phyloP scores from a whole-genome alignment of 352 stramenopile species.

The Phytophthora syringae region DNA sequence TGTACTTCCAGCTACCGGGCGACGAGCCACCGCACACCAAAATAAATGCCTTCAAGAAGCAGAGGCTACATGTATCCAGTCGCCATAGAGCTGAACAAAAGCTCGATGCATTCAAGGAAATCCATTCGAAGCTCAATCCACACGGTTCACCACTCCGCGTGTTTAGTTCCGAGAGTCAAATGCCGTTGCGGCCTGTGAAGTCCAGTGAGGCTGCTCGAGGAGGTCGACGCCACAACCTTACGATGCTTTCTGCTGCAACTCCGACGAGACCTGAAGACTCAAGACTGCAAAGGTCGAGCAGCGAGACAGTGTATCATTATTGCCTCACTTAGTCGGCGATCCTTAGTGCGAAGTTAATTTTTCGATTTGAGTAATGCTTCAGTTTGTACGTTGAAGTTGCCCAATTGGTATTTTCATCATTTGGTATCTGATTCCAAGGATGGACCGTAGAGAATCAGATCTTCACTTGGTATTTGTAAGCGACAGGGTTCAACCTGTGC shows the following conservation, averaged over 20 bases:
- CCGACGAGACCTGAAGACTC: too few relatives aligned
- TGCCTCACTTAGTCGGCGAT: too few relatives aligned
- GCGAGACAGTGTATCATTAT: too few relatives aligned
- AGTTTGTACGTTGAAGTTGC: too few relatives aligned
- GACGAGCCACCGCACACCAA: slow-evolving; percentile 27
- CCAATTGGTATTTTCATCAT: too few relatives aligned
- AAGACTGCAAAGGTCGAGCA: too few relatives aligned
- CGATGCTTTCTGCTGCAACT: too few relatives aligned
- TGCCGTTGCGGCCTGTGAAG: slow-evolving; percentile 23
- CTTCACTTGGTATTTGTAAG: slow-evolving; percentile 8
- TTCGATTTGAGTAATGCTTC: too few relatives aligned
- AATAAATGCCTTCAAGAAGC: slow-evolving; percentile 6
- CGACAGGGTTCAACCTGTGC: background rate
- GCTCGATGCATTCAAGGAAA: slow-evolving; percentile 31
- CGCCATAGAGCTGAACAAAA: slow-evolving; percentile 26
- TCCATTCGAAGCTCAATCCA: slow-evolving; percentile 28
- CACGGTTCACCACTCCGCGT: slow-evolving; percentile 5
- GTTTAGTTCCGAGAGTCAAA: slow-evolving; percentile 7
- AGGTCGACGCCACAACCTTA: too few relatives aligned
- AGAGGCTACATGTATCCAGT: slow-evolving; percentile 7
- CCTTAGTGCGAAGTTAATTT: too few relatives aligned
- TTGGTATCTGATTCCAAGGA: background rate
- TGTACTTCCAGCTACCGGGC: slow-evolving; percentile 38
- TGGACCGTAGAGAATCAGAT: slow-evolving; percentile 4
- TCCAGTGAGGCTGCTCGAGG: slow-evolving; percentile 27